Evolutionary conservation across 495 filamentous ascomycete species (phyloP), one percentile per base, ranked within the genome.

Genomic region (Endocarpon pusillum): DNA sequence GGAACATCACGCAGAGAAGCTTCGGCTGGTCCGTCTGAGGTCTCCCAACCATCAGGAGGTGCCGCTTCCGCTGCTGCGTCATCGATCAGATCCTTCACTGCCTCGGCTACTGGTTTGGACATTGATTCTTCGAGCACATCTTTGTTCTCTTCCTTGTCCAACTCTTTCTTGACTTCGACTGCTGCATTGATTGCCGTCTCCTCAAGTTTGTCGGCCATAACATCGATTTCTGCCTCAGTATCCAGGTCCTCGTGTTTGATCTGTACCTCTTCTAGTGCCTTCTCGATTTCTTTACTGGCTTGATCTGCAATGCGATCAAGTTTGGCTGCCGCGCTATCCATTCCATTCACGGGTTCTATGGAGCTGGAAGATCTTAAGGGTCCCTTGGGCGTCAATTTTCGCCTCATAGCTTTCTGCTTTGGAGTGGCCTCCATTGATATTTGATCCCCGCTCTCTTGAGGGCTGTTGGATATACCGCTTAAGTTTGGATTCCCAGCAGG

Each of bases 21-120:
- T 49, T 91, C 78, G 32, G 71, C 69, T 9, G 71, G 67, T 23
- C 70, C 69, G 30, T 78, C 81, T 49, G 87, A 83, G 52, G 73
- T 81, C 37, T 69, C 58, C 11, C 66, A 35, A 18, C 56, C 59
- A 36, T 83, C 78, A 3, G n/a, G 60, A 43, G n/a, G n/a, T 10
- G 68, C 64, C 32, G 64, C 56, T 24, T 77, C 69, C 19, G 75
- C 66, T 20, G 68, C 61, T 33, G 66, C 67, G 16, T 73, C 67
- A 30, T 69, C 63, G 27, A 70, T 60, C 20, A 65, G 62, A 20
- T 75, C 66, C 33, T 66, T 65, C 28, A 69, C 56, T 20, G 65
- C 55, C 21, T 75, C 61, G 14, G 67, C 68, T n/a, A 68, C 43
- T n/a, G 62, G 59, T 14, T 46, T 43, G 1, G 68, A 51, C 15